A percentile compares a stretch with the other conserved stretches of the same genome.
phyloP scores from a whole-genome alignment of 2,329 filamentous ascomycete genomes.

The Arachnopeziza araneosa region DNA sequence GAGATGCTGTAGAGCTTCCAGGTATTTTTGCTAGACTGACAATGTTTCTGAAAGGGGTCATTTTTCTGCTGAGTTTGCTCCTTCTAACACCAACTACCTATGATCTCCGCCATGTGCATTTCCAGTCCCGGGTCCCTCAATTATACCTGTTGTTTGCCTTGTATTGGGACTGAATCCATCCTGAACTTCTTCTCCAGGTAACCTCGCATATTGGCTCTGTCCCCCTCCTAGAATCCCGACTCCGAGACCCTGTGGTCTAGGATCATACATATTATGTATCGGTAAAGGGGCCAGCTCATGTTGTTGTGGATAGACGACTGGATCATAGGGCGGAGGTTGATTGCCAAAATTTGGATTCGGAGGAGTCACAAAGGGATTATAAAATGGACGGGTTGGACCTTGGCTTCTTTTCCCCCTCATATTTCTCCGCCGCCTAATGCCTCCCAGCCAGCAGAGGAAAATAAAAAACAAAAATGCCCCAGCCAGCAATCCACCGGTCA shows the following conservation, averaged over 20 bases:
- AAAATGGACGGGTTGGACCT: not conserved
- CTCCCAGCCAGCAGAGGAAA: not conserved
- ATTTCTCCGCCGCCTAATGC: not conserved
- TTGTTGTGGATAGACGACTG: not conserved
- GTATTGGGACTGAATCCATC: not conserved
- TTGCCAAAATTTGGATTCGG: not conserved
- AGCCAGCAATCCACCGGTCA: not conserved
- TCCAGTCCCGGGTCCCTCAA: not conserved
- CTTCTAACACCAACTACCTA: slow-evolving; percentile 9
- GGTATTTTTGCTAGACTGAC: too few relatives aligned
- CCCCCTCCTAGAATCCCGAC: not conserved
- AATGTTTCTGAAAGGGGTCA: too few relatives aligned
- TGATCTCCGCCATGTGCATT: not conserved
- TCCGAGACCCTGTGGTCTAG: not conserved
- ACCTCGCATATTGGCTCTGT: not conserved
- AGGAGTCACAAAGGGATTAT: not conserved
- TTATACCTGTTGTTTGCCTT: not conserved
- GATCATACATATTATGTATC: not conserved
- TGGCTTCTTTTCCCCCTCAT: not conserved
- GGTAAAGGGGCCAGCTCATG: not conserved
- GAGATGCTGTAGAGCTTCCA: too few relatives aligned
- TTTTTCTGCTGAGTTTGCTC: not conserved
- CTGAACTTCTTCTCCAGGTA: not conserved
- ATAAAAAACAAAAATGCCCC: not conserved
- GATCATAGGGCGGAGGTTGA: not conserved